phyloP scores from a whole-genome alignment of 2,329 filamentous ascomycete genomes.

The Stylonectria norvegica region DNA sequence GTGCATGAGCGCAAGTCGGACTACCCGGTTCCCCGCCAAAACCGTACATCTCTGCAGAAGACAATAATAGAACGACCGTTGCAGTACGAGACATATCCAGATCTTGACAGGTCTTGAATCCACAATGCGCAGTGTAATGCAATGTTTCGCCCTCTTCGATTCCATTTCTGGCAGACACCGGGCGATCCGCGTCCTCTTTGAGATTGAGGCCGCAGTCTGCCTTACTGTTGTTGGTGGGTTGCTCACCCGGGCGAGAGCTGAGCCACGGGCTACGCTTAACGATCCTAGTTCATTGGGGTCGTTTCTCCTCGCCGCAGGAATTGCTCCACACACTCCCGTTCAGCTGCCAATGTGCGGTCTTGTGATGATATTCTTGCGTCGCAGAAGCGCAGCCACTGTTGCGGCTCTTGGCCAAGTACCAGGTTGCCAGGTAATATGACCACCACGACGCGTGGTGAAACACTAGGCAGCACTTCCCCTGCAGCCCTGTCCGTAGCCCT shows the following conservation, averaged over 20 bases:
- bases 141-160: too few species aligned
- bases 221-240: conserved; percentile 1
- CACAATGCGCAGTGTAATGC: too few species aligned
- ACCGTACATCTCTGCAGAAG: background rate
- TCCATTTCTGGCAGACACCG: background rate
- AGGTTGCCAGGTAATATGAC: conserved; percentile 6
- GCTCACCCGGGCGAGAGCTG: conserved; percentile 15
- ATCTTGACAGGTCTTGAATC: too few species aligned
- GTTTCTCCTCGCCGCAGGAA: conserved; percentile 2
- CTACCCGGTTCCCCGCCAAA: background rate
- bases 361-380: conserved; percentile 10
- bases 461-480: conserved; percentile 6
- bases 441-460: conserved; percentile 2
- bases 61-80: background rate
- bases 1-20: background rate
- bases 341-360: conserved; percentile 14
- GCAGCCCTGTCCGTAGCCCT: conserved; percentile 1
- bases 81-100: too few species aligned
- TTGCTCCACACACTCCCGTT: conserved; percentile 12
- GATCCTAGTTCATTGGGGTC: conserved; percentile 8
- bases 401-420: conserved; percentile 10
- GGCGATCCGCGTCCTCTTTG: conserved; percentile 4
- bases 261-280: conserved; percentile 13
- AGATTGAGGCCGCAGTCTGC: conserved; percentile 7
- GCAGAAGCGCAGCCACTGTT: conserved; percentile 8